Base-by-base conservation (phyloP, 495 filamentous ascomycete genomes). In the Penicillium atrosanguineum region DNA sequence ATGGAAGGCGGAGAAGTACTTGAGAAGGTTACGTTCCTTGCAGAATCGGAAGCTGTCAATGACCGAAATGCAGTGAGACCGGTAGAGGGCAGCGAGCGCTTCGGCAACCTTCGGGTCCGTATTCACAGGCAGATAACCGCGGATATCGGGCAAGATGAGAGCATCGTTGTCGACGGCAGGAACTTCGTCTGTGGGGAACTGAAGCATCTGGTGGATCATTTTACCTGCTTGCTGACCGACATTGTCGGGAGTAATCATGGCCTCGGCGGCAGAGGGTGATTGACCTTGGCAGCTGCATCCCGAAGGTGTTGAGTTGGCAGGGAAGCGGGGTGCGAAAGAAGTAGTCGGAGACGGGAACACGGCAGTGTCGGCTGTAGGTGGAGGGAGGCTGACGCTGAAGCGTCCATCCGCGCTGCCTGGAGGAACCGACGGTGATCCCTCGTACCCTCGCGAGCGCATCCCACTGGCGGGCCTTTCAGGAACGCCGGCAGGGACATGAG, bases 41-140 rank as follows among this genome's bases (percentile, higher is more conserved):
- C 90, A 95, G 65, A 87, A 97, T 14, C 94, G 91, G 56, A 98
- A 89, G 53, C 87, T 90, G 70, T 97, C 94, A 26, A 97, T 87
- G 14, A 98, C 80, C 3, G 90, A 96, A 18, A 94, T 96, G 67
- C 90, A 96, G 64, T 97, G 91, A 1, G 92, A 91, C 40, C 90
- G 84, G 64, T 97, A 98, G 15, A 97, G 79, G 0, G 90, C 92
- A 11, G 83, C 81, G 12, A 98, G 73, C 11, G 90, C 89, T 46
- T 83, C 85, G 45, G 89, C 90, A 11, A 88, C 82, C 60, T 97
- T 93, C 1, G 79, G 74, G 66, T 98, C 94, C 4, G 89, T 94
- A 29, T 73, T 72, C 3, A 61, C 59, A 6, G 94, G 94, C 7
- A 95, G 70, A 63, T 88, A 95, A 2, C 79, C 76, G 26, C 85